phyloP scores from a whole-genome alignment of 225 moss, liverwort and hornwort genomes.

The Antitrichia curtipendula region DNA sequence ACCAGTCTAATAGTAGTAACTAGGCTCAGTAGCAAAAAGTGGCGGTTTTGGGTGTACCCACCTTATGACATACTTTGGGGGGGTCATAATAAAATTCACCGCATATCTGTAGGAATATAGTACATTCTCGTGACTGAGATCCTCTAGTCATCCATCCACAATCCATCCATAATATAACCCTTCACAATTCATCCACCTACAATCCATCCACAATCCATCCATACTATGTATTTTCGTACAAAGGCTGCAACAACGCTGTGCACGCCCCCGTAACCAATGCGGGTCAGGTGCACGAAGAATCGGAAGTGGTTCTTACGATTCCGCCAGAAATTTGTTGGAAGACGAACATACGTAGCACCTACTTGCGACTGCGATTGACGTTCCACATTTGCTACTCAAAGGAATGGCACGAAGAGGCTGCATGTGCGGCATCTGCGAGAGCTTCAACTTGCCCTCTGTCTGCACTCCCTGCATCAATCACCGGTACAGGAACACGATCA shows the following conservation, averaged over 20 bases:
- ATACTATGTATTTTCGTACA: neutral
- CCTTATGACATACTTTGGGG: too few relatives aligned
- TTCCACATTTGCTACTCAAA: neutral
- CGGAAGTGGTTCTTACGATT: neutral
- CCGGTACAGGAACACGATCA: slow-evolving; percentile 26
- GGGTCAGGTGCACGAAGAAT: neutral
- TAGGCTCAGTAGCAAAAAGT: too few relatives aligned
- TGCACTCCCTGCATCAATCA: slow-evolving; percentile 67
- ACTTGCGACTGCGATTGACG: neutral
- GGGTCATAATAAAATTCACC: neutral
- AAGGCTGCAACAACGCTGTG: neutral
- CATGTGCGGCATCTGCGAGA: slow-evolving; percentile 76
- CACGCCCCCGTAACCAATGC: neutral
- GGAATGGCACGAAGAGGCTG: slow-evolving; percentile 62
- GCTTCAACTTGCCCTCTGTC: slow-evolving; percentile 51
- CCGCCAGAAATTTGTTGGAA: neutral
- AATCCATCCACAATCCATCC: neutral
- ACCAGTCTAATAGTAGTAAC: too few relatives aligned
- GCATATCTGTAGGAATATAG: neutral
- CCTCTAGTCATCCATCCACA: neutral
- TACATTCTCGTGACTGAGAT: neutral
- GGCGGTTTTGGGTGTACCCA: too few relatives aligned
- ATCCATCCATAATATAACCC: neutral
- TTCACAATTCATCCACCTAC: neutral
- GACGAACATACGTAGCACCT: neutral